Evolutionary conservation across 1,139 yeast genomes (phyloP).

Genomic region (Diutina neorugosa): DNA sequence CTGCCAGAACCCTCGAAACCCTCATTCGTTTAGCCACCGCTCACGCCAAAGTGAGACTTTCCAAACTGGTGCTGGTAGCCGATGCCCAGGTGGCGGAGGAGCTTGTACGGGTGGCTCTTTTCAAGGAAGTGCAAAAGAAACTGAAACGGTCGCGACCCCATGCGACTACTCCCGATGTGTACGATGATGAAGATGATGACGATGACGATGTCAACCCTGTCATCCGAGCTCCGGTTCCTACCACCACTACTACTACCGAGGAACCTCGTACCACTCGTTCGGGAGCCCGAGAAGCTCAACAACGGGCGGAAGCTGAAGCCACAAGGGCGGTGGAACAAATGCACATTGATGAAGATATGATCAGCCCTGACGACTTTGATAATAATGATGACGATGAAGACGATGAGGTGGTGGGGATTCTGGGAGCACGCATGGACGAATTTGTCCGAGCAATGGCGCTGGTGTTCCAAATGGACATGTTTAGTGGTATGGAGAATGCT

Average conservation of each 20-base stretch:
- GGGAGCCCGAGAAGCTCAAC: constrained; percentile 7
- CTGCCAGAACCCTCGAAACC: constrained; percentile 96
- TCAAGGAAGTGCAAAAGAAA: constrained; percentile 54
- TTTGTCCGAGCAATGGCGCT: constrained; percentile 36
- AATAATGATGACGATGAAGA: constrained; percentile 8
- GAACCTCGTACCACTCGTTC: constrained; percentile 3
- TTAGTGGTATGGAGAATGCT: constrained; percentile 30
- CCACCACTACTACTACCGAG: background rate
- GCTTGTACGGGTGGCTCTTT: constrained; percentile 71
- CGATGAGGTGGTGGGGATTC: constrained; percentile 16
- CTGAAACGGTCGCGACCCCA: constrained; percentile 19
- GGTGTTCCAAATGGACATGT: constrained; percentile 16
- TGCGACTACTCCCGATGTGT: constrained; percentile 11
- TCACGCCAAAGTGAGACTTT: constrained; percentile 87
- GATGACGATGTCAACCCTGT: constrained; percentile 7
- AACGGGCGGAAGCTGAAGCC: constrained; percentile 11
- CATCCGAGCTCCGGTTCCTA: constrained; percentile 8
- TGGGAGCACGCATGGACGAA: constrained; percentile 35
- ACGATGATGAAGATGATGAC: constrained; percentile 9
- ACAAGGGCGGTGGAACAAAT: constrained; percentile 15
- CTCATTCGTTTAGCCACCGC: constrained; percentile 92
- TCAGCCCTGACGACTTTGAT: background rate
- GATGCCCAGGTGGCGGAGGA: constrained; percentile 88
- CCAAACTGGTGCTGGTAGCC: constrained; percentile 56
- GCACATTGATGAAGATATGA: constrained; percentile 9